phyloP scores from a whole-genome alignment of 192 early-diverging fungal genomes.

The Funneliformis geosporum region DNA sequence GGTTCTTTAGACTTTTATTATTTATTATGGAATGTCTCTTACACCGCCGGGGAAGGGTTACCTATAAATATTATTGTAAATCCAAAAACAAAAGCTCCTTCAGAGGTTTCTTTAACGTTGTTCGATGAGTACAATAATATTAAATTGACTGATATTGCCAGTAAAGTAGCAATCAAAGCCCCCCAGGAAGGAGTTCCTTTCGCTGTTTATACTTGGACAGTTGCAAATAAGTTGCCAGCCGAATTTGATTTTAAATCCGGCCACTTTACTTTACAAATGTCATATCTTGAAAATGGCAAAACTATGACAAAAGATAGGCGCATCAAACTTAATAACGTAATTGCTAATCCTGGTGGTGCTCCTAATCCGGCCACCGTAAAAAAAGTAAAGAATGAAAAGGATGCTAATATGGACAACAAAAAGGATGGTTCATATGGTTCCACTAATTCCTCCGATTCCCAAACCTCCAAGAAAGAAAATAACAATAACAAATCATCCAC shows the following conservation, averaged over 20 bases:
- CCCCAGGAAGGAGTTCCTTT: not conserved
- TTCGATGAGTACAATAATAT: slow-evolving; percentile 3
- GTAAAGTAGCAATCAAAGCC: too few relatives aligned
- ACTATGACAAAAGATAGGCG: not conserved
- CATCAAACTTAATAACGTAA: not conserved
- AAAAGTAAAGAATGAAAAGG: not conserved
- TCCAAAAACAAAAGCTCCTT: not conserved
- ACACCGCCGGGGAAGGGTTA: not conserved
- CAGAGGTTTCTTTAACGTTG: not conserved
- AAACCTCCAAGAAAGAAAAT: too few relatives aligned
- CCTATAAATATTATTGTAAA: not conserved
- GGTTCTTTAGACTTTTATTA: slow-evolving; percentile 10
- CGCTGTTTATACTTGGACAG: not conserved
- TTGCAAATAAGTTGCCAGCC: not conserved
- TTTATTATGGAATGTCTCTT: not conserved
- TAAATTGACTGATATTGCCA: not conserved
- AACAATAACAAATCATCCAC: too few relatives aligned
- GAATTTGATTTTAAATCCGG: slow-evolving; percentile 1
- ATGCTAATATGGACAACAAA: not conserved
- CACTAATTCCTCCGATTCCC: too few relatives aligned
- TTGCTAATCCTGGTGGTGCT: not conserved
- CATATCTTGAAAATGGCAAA: not conserved
- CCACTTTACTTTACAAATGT: not conserved
- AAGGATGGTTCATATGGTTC: too few relatives aligned
- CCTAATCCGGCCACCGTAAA: not conserved